A percentile compares a stretch with the other conserved stretches of the same genome.
phyloP scores from a whole-genome alignment of 169 alveolate species.

The Eimeria praecox region DNA sequence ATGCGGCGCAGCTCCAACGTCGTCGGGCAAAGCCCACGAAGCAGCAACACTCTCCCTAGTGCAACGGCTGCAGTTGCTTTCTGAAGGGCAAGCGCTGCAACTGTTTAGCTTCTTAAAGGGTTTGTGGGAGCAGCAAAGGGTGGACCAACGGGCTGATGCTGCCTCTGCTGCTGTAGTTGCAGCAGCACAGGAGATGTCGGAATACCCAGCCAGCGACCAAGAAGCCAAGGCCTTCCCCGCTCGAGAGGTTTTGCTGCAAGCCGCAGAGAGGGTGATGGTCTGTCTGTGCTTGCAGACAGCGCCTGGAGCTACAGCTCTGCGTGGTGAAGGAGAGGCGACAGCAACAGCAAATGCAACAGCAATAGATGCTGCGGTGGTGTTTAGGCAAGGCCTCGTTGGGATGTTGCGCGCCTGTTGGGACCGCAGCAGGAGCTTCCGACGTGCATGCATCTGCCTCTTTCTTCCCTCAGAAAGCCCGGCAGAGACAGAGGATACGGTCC shows the following conservation, averaged over 20 bases:
- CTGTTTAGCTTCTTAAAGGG: conserved; percentile 4
- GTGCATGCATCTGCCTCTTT: conserved; percentile 37
- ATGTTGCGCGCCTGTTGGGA: conserved; percentile 38
- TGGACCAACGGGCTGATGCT: neutral
- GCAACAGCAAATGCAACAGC: neutral
- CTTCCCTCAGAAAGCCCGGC: neutral
- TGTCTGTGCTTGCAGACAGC: conserved; percentile 32
- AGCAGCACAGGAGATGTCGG: neutral
- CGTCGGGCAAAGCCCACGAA: neutral
- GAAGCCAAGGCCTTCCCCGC: neutral
- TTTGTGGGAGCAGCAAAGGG: conserved; percentile 14
- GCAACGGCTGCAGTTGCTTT: conserved; percentile 28
- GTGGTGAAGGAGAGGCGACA: neutral
- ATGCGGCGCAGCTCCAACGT: conserved; percentile 39
- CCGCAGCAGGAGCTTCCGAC: neutral
- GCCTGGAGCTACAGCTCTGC: neutral
- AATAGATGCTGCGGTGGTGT: neutral
- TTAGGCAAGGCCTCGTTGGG: conserved; percentile 34
- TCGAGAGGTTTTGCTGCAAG: neutral
- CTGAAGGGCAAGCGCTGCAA: neutral
- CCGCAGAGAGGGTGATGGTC: conserved; percentile 47
- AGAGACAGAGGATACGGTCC: neutral
- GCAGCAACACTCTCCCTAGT: neutral
- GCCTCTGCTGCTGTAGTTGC: neutral
- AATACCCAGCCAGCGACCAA: neutral